Base-by-base conservation (phyloP, 306 rosid genomes). In the Lablab purpureus region DNA sequence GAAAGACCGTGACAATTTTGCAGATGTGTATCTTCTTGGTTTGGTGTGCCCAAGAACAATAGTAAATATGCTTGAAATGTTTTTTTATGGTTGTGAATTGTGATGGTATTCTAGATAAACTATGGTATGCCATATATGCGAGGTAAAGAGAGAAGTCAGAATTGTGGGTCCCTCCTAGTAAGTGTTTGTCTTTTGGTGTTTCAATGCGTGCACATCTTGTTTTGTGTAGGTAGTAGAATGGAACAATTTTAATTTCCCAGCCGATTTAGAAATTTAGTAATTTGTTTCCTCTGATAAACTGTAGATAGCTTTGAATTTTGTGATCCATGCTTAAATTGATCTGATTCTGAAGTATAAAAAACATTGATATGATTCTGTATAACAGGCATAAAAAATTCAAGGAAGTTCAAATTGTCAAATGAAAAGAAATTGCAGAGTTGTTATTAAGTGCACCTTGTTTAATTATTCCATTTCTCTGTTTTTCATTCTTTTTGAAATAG, bases 151-250 rank as follows among this genome's bases (percentile, higher is more conserved):
- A 22, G 58, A 74, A 51, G 4, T 25, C 32, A n/a, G 50, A 74
- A 51, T 9, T 25, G 23, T 46, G 51, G 36, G 14, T 64, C 76
- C 46, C 25, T 19, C 25, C n/a, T 25, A n/a, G 54, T 59, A 50
- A 15, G 23, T 13, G 76, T 8, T 54, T 82, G 63, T 64, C 34
- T 67, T 58, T 52, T 17, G 46, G 37, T 50, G 81, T 80, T 79
- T 70, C 43, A 14, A 45, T 34, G 27, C 40, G 3, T 43, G 52
- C 36, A 6, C 54, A 51, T 74, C 47, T 47, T 58, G 30, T 58
- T 21, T 22, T 11, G 10, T 60, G 41, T 15, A 2, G 67, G 7
- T 59, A 3, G 13, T 59, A 59, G 40, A 15, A 59, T 27, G 21
- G 11, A 18, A 15, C 6, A 6, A 59, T 59, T 59, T 21, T 14